Percentiles rank a stretch among this genome's conserved stretches.
Conservation (phyloP, 2,329 filamentous ascomycete genomes). For the Epichloe festucae region DNA sequence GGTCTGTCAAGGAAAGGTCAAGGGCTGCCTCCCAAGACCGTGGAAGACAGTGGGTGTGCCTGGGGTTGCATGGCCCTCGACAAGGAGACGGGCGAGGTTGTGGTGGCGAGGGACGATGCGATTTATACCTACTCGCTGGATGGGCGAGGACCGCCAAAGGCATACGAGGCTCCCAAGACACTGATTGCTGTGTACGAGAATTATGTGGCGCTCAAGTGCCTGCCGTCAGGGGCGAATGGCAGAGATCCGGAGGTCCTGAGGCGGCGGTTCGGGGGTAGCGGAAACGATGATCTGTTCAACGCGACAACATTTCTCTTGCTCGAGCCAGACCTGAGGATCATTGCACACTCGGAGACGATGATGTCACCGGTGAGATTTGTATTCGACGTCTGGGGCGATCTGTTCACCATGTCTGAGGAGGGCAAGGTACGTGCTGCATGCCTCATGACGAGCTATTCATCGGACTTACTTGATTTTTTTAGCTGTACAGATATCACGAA, state of each 20-base stretch:
- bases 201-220: constrained; percentile 78
- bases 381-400: constrained; percentile 79
- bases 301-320: constrained; percentile 81
- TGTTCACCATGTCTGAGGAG: constrained; percentile 83
- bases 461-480: constrained; percentile 2
- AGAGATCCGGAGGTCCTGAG: constrained; percentile 46
- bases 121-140: constrained; percentile 86
- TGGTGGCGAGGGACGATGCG: constrained; percentile 89
- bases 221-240: constrained; percentile 45
- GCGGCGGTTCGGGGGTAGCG: constrained; percentile 58
- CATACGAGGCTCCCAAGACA: constrained; percentile 84
- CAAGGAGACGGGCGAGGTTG: constrained; percentile 63
- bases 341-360: constrained; percentile 79
- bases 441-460: too few relatives aligned
- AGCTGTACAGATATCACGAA: constrained; percentile 82
- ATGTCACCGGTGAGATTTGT: constrained; percentile 67
- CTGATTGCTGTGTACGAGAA: constrained; percentile 67
- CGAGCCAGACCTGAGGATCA: constrained; percentile 81
- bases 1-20: constrained; percentile 81
- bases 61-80: constrained; percentile 94
- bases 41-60: constrained; percentile 82
- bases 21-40: constrained; percentile 71
- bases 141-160: constrained; percentile 75
- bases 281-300: constrained; percentile 64
- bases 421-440: constrained; percentile 54